phyloP scores from a whole-genome alignment of 176 grass and related monocot genomes.

The Rhynchospora breviuscula region DNA sequence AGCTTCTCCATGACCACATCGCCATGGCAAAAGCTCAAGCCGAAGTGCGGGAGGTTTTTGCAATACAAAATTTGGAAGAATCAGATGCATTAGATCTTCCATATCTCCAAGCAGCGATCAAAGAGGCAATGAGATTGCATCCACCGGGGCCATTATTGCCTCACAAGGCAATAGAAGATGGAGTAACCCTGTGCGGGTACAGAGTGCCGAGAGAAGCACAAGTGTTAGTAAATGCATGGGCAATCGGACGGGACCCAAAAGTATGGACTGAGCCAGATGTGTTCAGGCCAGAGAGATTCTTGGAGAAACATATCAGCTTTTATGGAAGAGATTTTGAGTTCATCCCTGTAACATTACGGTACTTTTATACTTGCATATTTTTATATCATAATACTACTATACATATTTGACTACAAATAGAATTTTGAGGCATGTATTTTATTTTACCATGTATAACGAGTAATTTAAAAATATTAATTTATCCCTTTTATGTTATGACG shows the following conservation, averaged over 20 bases:
- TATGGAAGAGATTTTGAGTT: constrained; percentile 29
- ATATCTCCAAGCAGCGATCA: constrained; percentile 51
- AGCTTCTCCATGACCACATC: constrained; percentile 51
- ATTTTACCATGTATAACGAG: too few species aligned
- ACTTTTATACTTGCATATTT: too few species aligned
- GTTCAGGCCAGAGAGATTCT: constrained; percentile 52
- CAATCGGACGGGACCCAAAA: constrained; percentile 49
- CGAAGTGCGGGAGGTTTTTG: constrained; percentile 34
- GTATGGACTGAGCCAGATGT: constrained; percentile 28
- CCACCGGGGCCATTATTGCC: constrained; percentile 50
- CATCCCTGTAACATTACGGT: too few species aligned
- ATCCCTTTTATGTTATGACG: too few species aligned
- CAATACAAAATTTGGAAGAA: constrained; percentile 21
- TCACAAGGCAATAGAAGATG: constrained; percentile 34
- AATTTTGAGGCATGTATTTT: too few species aligned
- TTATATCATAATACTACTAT: too few species aligned
- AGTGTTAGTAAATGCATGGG: constrained; percentile 42
- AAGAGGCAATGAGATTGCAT: constrained; percentile 59
- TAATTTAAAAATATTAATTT: too few species aligned
- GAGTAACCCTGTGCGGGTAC: constrained; percentile 36
- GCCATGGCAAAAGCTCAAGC: constrained; percentile 47
- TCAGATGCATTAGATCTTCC: constrained; percentile 27
- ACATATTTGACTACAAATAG: too few species aligned
- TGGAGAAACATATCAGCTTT: constrained; percentile 29
- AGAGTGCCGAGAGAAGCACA: constrained; percentile 26